phyloP scores from a whole-genome alignment of 2,329 filamentous ascomycete species.

The Lomentospora prolificans region DNA sequence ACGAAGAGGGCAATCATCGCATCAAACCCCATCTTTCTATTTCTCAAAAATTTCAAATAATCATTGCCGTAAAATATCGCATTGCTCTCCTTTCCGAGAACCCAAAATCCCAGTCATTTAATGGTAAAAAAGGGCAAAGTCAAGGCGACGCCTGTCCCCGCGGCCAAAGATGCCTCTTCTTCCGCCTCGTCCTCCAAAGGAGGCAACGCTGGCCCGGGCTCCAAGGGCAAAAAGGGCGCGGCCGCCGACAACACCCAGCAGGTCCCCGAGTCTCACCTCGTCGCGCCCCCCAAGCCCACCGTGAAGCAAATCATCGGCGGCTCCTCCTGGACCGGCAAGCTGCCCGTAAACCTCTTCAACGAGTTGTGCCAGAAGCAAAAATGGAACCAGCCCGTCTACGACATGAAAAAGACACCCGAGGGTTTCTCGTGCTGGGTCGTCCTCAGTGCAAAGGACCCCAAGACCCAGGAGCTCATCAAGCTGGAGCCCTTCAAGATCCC shows the following conservation, averaged over 20 bases:
- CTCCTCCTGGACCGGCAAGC: constrained; percentile 92
- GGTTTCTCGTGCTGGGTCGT: constrained; percentile 76
- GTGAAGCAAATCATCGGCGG: constrained; percentile 82
- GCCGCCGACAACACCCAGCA: constrained; percentile 17
- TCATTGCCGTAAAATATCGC: too few species aligned
- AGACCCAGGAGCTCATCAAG: constrained; percentile 67
- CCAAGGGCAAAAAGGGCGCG: constrained; percentile 30
- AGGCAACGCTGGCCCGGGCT: constrained; percentile 42
- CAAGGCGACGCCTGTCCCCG: constrained; percentile 31
- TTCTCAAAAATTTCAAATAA: too few species aligned
- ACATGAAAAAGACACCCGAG: constrained; percentile 62
- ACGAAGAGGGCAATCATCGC: too few species aligned
- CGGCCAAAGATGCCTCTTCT: constrained; percentile 16
- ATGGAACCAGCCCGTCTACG: constrained; percentile 91
- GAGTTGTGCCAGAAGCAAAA: constrained; percentile 94
- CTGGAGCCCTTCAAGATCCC: constrained; percentile 79
- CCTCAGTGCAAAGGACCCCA: constrained; percentile 63
- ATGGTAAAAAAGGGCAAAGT: constrained; percentile 47
- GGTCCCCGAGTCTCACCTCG: constrained; percentile 20
- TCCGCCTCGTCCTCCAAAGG: constrained; percentile 33
- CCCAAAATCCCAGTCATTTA: not conserved
- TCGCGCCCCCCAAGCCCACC: constrained; percentile 48
- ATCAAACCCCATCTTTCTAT: too few species aligned
- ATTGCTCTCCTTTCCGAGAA: not conserved
- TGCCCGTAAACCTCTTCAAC: constrained; percentile 85